A percentile compares a stretch with the other conserved stretches of the same genome.
phyloP scores from a whole-genome alignment of 176 grass and related monocot species.

The Triticum timopheevii region DNA sequence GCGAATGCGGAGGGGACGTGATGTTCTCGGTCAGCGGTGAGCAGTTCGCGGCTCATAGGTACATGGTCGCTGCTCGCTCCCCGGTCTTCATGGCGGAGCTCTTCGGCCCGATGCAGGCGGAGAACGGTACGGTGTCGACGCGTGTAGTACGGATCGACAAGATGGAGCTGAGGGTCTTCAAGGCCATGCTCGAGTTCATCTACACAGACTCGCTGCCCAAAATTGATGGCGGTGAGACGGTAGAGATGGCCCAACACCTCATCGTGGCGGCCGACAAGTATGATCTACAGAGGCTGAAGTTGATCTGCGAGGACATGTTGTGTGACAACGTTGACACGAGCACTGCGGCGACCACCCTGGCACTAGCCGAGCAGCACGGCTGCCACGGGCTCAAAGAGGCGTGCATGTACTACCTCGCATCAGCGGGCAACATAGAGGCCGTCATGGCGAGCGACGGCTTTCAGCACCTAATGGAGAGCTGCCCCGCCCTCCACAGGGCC shows the following conservation, averaged over 20 bases:
- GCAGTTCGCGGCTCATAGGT: neutral
- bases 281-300: neutral
- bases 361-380: neutral
- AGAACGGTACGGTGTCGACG: too few relatives aligned
- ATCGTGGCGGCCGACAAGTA: neutral
- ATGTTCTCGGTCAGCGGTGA: neutral
- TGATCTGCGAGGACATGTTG: neutral
- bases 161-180: neutral
- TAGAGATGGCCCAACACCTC: neutral
- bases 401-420: neutral
- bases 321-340: neutral
- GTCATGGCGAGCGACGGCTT: neutral
- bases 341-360: neutral
- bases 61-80: neutral
- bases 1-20: neutral
- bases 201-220: neutral
- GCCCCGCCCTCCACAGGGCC: neutral
- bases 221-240: neutral
- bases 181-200: neutral
- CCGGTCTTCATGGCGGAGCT: neutral
- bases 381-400: neutral
- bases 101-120: neutral
- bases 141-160: neutral
- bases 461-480: neutral
- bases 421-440: neutral